phyloP scores from a whole-genome alignment of 331 rosid species.

The Pyrus hybrid region DNA sequence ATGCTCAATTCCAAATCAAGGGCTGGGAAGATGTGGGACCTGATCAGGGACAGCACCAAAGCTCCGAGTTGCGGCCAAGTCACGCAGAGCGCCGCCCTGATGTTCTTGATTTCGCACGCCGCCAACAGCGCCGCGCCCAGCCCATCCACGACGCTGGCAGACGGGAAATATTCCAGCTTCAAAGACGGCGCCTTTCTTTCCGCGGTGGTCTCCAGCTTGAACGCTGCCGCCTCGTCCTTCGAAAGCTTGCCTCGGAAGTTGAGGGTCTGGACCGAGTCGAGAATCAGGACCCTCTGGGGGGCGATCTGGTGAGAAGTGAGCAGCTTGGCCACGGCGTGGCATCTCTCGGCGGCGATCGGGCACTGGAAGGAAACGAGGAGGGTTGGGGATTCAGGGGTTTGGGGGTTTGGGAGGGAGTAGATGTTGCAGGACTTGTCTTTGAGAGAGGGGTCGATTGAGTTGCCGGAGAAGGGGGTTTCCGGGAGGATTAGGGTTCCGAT shows the following conservation, averaged over 20 bases:
- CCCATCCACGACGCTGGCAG: constrained; percentile 81
- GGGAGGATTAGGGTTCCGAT: constrained; percentile 64
- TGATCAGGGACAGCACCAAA: constrained; percentile 34
- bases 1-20: constrained; percentile 33
- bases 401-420: constrained; percentile 27
- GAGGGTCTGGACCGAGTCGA: constrained; percentile 43
- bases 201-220: constrained; percentile 59
- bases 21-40: constrained; percentile 32
- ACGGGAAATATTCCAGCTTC: constrained; percentile 54
- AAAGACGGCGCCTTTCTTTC: constrained; percentile 35
- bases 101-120: constrained; percentile 41
- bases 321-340: constrained; percentile 39
- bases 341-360: constrained; percentile 34
- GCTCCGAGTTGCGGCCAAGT: constrained; percentile 71
- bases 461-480: constrained; percentile 48
- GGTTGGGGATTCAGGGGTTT: background rate
- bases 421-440: constrained; percentile 37
- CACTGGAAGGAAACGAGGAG: constrained; percentile 35
- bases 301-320: constrained; percentile 31
- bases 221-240: constrained; percentile 40
- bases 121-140: constrained; percentile 65
- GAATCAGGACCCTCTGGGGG: constrained; percentile 44
- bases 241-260: constrained; percentile 51
- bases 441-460: constrained; percentile 24
- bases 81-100: constrained; percentile 52